These are phyloP conservation scores for Gaeumannomyces sp. DNA, from an alignment of 2,329 filamentous ascomycete genomes.

Conservation along the genomic window DNA sequence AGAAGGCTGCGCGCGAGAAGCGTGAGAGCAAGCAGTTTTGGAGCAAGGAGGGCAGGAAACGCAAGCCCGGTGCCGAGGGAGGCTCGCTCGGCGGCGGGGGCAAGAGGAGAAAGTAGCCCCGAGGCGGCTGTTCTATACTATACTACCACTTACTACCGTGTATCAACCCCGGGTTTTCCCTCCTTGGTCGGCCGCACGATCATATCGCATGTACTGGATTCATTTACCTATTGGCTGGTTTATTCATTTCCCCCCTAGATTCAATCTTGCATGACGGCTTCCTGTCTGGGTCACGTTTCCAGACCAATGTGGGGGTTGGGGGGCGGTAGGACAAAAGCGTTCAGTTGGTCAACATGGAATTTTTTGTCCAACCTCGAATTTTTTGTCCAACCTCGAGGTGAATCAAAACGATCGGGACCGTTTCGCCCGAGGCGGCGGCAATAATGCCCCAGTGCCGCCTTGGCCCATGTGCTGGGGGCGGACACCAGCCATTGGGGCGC, in stretches of 20 bases:
- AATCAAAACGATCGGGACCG: background rate
- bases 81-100: slow-evolving; percentile 27
- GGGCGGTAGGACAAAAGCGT: too few relatives aligned
- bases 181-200: too few relatives aligned
- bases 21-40: slow-evolving; percentile 89
- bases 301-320: background rate
- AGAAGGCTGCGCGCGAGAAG: slow-evolving; percentile 81
- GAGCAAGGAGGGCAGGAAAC: slow-evolving; percentile 77
- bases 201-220: background rate
- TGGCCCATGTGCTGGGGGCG: background rate
- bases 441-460: background rate
- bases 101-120: slow-evolving; percentile 29
- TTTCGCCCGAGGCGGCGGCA: background rate
- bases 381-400: background rate
- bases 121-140: background rate
- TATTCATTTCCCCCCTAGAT: background rate
- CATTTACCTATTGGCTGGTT: background rate
- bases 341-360: too few relatives aligned
- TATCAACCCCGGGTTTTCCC: background rate
- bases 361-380: too few relatives aligned
- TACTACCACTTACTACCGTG: background rate
- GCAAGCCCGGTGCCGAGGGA: slow-evolving; percentile 35
- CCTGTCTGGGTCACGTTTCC: background rate
- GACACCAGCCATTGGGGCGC: background rate
- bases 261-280: background rate